Percentiles rank a stretch among this genome's conserved stretches.
Evolutionary conservation across 371 early-diverging fungal genomes (phyloP).

Genomic region (Catenaria anguillulae): DNA sequence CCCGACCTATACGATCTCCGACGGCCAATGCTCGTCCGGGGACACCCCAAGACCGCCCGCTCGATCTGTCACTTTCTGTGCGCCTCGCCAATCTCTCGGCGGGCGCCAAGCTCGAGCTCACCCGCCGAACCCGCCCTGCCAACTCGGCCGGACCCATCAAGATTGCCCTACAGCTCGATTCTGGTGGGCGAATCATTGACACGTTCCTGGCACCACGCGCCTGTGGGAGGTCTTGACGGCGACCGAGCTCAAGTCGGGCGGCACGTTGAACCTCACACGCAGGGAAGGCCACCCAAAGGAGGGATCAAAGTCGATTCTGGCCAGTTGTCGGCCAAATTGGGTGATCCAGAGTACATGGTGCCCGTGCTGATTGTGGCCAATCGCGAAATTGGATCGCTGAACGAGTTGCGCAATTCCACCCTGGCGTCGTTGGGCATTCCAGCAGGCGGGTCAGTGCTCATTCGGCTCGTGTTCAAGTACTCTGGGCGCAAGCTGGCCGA

Average conservation of each 20-base stretch:
- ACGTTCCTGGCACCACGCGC: constrained; percentile 20
- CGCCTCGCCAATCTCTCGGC: constrained; percentile 43
- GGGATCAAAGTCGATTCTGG: neutral
- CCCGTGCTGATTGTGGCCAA: constrained; percentile 32
- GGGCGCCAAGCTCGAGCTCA: constrained; percentile 34
- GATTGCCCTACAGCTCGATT: constrained; percentile 42
- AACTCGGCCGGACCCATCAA: constrained; percentile 10
- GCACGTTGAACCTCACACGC: constrained; percentile 14
- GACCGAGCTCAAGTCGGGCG: constrained; percentile 19
- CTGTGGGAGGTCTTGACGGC: constrained; percentile 30
- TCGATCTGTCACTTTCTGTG: constrained; percentile 37
- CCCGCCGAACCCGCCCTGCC: constrained; percentile 6
- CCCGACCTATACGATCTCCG: constrained; percentile 7
- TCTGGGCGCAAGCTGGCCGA: constrained; percentile 16
- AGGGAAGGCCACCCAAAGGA: constrained; percentile 8
- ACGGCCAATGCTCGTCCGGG: constrained; percentile 1
- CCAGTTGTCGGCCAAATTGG: neutral
- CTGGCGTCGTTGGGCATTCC: constrained; percentile 22
- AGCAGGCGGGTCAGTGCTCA: constrained; percentile 16
- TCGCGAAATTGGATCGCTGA: constrained; percentile 24
- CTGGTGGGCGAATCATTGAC: constrained; percentile 27
- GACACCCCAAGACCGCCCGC: constrained; percentile 6
- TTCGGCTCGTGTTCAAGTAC: constrained; percentile 19
- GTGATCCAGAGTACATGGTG: constrained; percentile 16
- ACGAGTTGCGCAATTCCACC: constrained; percentile 24